Base-by-base conservation (phyloP, 2,329 filamentous ascomycete genomes). In the Epichloe amarillans region DNA sequence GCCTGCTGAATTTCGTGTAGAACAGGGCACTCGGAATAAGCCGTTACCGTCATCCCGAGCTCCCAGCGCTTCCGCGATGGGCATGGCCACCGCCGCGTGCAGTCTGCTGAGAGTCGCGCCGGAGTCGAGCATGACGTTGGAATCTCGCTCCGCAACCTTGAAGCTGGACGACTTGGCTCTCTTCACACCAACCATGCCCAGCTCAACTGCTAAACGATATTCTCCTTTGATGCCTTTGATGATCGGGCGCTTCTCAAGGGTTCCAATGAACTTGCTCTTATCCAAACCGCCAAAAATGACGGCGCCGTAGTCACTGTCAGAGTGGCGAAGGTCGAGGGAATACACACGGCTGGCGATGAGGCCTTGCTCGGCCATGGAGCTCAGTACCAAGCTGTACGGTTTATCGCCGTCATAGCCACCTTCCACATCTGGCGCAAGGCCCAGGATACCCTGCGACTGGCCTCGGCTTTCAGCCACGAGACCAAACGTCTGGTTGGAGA, bases 271-370 rank as follows among this genome's bases (percentile, higher is more conserved):
- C 57, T 76, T 77, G 58, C 66, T 74, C 17, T 67, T 71, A 53
- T 79, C 75, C 11, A 78, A 56, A 12, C 75, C 75, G 33, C 75
- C 75, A 52, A 77, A 77, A 49, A 76, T 74, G 52, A 79, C 58
- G 48, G 74, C 71, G 35, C 75, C 75, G 3, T 66, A 67, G 14
- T 67, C 56, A 11, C 66, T 61, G 12, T 69, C 69, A 40, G 67
- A 56, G 48, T 69, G 68, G 4, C 75, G 72, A 15, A 79, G 61
- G 49, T 78, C 74, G 23, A 79, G 64, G 5, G 72, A 65, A 57
- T 77, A 78, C 37, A 72, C 64, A n/a, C 71, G 71, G 51, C 70
- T 74, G 43, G 69, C 64, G 51, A 76, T 77, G 36, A 74, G 57
- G 15, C 70, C 70, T 55, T 77, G 70, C 0, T 63, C 58, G 1